phyloP scores from a whole-genome alignment of 768 basidiomycete genomes.

The Rhodotorula diobovata region DNA sequence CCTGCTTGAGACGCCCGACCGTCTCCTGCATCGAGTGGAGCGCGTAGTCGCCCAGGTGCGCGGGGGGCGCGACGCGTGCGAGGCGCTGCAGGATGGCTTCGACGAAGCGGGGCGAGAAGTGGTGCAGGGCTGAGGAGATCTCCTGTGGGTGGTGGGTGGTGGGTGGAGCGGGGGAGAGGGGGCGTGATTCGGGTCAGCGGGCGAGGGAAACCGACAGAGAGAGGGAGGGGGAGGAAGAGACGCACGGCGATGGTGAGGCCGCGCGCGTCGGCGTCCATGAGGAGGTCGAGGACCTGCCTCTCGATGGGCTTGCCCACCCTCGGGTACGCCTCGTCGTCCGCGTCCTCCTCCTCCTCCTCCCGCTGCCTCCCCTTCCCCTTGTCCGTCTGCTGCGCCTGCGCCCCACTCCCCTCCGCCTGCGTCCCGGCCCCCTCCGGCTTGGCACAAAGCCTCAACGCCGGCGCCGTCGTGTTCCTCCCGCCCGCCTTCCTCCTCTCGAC shows the following conservation, averaged over 20 bases:
- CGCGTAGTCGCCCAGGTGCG: constrained; percentile 66
- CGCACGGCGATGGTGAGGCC: constrained; percentile 31
- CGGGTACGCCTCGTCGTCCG: constrained; percentile 24
- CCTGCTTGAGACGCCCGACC: constrained; percentile 75
- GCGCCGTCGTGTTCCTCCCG: not conserved
- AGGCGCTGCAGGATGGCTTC: constrained; percentile 66
- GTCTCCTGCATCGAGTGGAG: constrained; percentile 73
- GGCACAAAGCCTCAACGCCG: constrained; percentile 2
- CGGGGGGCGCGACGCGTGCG: constrained; percentile 62
- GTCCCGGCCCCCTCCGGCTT: constrained; percentile 48
- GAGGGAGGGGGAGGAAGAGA: not conserved
- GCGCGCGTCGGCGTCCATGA: constrained; percentile 62
- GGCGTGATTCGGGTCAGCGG: no score
- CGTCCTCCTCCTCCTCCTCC: not conserved
- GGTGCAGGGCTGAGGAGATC: constrained; percentile 46
- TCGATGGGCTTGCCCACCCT: constrained; percentile 63
- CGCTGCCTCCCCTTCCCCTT: not conserved
- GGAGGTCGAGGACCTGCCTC: constrained; percentile 68
- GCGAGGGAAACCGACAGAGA: not conserved
- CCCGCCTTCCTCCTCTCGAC: constrained; percentile 55
- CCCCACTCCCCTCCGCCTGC: constrained; percentile 43
- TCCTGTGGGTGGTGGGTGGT: constrained; percentile 52
- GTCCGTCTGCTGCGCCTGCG: not conserved
- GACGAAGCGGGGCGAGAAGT: constrained; percentile 74
- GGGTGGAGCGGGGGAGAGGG: not conserved